Conservation (phyloP, 2,329 filamentous ascomycete genomes). For the Colletotrichum sp. region DNA sequence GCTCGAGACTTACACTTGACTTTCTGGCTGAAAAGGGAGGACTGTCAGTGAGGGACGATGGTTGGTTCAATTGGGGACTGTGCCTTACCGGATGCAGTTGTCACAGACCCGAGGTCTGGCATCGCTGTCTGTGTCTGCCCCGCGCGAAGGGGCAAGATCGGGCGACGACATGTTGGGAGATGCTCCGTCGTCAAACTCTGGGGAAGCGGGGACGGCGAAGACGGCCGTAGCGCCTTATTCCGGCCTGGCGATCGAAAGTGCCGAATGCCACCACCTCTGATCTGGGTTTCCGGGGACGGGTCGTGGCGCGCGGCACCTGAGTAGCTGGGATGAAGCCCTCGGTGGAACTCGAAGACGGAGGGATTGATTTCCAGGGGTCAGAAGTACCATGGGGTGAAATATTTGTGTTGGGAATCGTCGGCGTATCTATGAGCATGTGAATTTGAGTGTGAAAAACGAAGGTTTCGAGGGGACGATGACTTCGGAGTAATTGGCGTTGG, state of each 20-base stretch:
- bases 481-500: neutral
- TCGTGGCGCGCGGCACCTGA: neutral
- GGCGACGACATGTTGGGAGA: neutral
- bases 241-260: neutral
- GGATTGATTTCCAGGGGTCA: neutral
- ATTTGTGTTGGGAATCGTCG: neutral
- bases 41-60: neutral
- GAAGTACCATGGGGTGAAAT: neutral
- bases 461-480: neutral
- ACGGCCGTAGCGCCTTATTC: neutral
- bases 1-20: neutral
- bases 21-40: neutral
- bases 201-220: neutral
- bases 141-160: neutral
- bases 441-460: neutral
- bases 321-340: neutral
- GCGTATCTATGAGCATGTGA: neutral
- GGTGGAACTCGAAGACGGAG: neutral
- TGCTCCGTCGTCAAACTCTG: neutral
- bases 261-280: neutral
- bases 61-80: neutral
- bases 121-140: neutral
- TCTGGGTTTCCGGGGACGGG: neutral
- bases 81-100: neutral
- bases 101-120: neutral